Base-by-base conservation (phyloP, 202 grass and related monocot genomes). In the Schoenoplectus tabernaemontani region DNA sequence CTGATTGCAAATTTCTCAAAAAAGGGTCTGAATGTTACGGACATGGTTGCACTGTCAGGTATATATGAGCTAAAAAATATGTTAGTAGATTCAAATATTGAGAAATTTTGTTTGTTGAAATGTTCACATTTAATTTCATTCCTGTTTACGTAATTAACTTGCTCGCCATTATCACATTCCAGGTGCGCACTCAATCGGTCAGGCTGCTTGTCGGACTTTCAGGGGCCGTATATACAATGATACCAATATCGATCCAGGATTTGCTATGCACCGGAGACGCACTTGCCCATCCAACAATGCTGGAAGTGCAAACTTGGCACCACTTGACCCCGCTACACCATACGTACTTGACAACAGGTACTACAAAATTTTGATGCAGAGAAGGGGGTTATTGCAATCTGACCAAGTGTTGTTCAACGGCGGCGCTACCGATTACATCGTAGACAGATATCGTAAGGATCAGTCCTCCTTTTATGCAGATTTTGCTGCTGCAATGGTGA, bases 41-140 rank as follows among this genome's bases (percentile, higher is more conserved):
- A 97, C 39, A 80, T 97, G 87, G 88, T 85, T 12, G 69, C 85
- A 0, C 93, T 93, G 79, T 93, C 89, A 1, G 91, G 91, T 20
- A 87, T 73, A 19, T 68, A 42, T 43, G 3, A 69, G 32, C 34
- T 70, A 8, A 43, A 70, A 41, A 3, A 38, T 43, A 19, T 15
- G 11, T 41, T 20, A 70, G 1, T 39, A 69, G 39, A 69, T 33
- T 3, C 0, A 19, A 28, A 30, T 32, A 33, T 12, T 61, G 22
- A 1, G 4, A 61, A 32, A 57, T 22, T 57, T 32, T 32, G 26
- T 61, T 61, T 32, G 11, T 32, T 61, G 4, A 61, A 13, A 28
- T 32, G 2, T 32, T 11, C 1, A 57, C 9, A 12, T 13, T n/a
- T n/a, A n/a, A n/a, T n/a, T n/a, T n/a, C n/a, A n/a, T n/a, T n/a